Evolutionary conservation across 2,329 filamentous ascomycete species (phyloP).

Genomic region (Camillea tinctor): DNA sequence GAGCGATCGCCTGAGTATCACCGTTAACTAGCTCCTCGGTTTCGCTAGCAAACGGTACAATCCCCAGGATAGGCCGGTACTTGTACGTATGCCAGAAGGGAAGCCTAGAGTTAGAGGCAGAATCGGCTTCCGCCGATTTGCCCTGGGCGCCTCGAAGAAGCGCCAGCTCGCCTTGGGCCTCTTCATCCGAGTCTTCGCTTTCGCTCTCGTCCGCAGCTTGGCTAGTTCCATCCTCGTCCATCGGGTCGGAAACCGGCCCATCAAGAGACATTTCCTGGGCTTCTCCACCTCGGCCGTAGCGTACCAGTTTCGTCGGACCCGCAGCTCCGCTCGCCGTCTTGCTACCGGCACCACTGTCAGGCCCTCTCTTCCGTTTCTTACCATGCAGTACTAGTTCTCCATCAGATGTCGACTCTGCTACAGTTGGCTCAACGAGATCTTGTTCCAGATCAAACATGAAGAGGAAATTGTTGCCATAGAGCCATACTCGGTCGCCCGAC

Average conservation of each 20-base stretch:
- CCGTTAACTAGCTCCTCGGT: slow-evolving; percentile 30
- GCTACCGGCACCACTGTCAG: slow-evolving; percentile 51
- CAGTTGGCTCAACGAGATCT: slow-evolving; percentile 55
- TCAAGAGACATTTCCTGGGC: slow-evolving; percentile 29
- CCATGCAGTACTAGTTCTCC: slow-evolving; percentile 29
- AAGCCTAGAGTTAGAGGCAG: slow-evolving; percentile 20
- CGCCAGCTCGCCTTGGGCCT: slow-evolving; percentile 32
- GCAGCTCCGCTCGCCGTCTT: slow-evolving; percentile 46
- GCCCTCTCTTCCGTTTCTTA: slow-evolving; percentile 56
- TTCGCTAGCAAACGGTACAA: slow-evolving; percentile 46
- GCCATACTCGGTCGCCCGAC: slow-evolving; percentile 77
- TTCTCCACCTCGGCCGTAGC: slow-evolving; percentile 16
- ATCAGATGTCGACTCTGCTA: slow-evolving; percentile 27
- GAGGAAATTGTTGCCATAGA: slow-evolving; percentile 83
- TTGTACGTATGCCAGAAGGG: slow-evolving; percentile 82
- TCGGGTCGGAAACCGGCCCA: slow-evolving; percentile 23
- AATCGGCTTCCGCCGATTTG: slow-evolving; percentile 24
- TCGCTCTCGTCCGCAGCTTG: slow-evolving; percentile 30
- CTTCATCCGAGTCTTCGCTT: slow-evolving; percentile 35
- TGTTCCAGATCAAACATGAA: slow-evolving; percentile 86
- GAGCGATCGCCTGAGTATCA: slow-evolving; percentile 4
- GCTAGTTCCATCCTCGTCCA: slow-evolving; percentile 31
- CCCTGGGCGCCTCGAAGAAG: slow-evolving; percentile 29
- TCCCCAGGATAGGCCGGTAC: slow-evolving; percentile 87
- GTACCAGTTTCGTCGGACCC: slow-evolving; percentile 30